phyloP scores from a whole-genome alignment of 305 asterid species.

The Petunia hybrid region DNA sequence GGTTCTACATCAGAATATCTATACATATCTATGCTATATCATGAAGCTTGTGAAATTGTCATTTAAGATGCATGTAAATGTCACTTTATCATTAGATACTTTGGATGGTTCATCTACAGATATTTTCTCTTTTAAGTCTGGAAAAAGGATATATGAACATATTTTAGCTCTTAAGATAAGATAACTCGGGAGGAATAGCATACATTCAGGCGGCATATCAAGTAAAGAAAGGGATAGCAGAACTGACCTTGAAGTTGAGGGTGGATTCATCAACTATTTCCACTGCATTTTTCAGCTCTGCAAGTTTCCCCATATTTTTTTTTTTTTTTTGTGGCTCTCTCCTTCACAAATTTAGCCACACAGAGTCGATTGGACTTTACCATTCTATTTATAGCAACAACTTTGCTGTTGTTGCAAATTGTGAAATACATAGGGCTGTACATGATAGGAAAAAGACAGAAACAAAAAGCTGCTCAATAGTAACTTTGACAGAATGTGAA shows the following conservation, averaged over 20 bases:
- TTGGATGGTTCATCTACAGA: conserved; percentile 84
- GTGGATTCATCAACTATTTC: conserved; percentile 59
- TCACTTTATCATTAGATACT: neutral
- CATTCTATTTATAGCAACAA: neutral
- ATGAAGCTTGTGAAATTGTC: conserved; percentile 65
- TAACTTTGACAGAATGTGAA: too few species aligned
- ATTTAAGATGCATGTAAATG: conserved; percentile 35
- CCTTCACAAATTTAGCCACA: neutral
- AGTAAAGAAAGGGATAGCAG: conserved; percentile 64
- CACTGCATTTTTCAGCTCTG: conserved; percentile 60
- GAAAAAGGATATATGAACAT: too few species aligned
- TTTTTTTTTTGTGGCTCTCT: too few species aligned
- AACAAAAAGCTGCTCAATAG: too few species aligned
- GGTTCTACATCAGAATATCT: conserved; percentile 43
- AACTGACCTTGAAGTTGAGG: conserved; percentile 54
- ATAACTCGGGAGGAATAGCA: too few species aligned
- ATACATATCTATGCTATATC: conserved; percentile 35
- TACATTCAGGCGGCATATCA: conserved; percentile 58
- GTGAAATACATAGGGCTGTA: too few species aligned
- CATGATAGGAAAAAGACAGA: too few species aligned
- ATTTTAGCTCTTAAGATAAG: too few species aligned
- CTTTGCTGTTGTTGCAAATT: too few species aligned
- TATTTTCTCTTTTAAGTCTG: conserved; percentile 35
- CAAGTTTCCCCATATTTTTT: conserved; percentile 59
- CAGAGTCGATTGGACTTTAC: neutral